Percentiles rank a stretch among this genome's conserved stretches.
These are phyloP conservation scores for Helianthus tuberosus DNA, from an alignment of 129 eudicot genomes.

Conservation along the genomic window DNA sequence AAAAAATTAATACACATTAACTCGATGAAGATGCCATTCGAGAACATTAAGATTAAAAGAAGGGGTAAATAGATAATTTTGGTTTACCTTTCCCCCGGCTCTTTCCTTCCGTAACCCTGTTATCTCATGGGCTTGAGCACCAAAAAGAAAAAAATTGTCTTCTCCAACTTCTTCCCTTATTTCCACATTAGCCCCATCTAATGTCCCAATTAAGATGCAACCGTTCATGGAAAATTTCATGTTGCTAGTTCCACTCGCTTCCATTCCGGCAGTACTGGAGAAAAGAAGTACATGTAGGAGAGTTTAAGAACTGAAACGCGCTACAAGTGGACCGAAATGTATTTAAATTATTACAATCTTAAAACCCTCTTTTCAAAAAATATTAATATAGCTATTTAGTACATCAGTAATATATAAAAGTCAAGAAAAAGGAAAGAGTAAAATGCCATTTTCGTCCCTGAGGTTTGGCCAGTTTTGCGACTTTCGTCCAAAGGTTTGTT, in stretches of 20 bases:
- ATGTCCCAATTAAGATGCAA: conserved; percentile 85
- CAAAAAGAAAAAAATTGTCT: conserved; percentile 85
- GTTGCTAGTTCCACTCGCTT: conserved; percentile 99
- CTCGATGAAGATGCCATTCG: not conserved
- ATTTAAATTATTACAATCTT: not conserved
- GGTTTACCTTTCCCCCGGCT: conserved; percentile 84
- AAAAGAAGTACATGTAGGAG: not conserved
- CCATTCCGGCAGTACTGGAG: conserved; percentile 95
- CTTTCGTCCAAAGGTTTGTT: no score
- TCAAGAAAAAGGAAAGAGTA: not conserved
- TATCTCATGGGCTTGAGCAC: conserved; percentile 82
- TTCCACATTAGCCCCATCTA: conserved; percentile 96
- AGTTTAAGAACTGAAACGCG: not conserved
- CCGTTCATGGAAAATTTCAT: conserved; percentile 99
- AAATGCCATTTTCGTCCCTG: no score
- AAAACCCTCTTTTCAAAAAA: not conserved
- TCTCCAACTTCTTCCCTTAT: conserved; percentile 93
- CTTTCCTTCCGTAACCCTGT: conserved; percentile 69
- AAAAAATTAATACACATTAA: not conserved
- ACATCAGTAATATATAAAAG: not conserved
- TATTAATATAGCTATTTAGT: not conserved
- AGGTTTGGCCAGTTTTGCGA: no score
- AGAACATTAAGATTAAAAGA: not conserved
- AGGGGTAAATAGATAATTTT: not conserved
- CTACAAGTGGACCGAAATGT: not conserved